Percentiles rank a stretch among this genome's conserved stretches.
Conservation (phyloP, 139 green algal species). For the Trebouxia sp. region DNA sequence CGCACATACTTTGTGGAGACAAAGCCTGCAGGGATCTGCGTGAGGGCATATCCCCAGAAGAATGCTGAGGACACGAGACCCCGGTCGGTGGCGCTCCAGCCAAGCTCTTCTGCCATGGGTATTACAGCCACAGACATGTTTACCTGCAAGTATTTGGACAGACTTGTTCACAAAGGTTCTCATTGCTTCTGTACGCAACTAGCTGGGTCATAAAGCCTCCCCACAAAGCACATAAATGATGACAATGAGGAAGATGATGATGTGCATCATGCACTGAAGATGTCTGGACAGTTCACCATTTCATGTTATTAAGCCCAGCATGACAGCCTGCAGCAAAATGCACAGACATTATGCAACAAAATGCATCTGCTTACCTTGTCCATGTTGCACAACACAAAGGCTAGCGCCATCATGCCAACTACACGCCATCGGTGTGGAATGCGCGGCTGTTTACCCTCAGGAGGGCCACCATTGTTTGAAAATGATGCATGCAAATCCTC, state of each 20-base stretch:
- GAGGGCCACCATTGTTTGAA: background rate
- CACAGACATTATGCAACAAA: too few species aligned
- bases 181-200: too few species aligned
- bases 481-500: background rate
- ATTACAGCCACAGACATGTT: conserved; percentile 99
- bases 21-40: conserved; percentile 92
- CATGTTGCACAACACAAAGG: conserved; percentile 98
- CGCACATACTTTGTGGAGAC: conserved; percentile 74
- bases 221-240: too few species aligned
- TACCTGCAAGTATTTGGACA: conserved; percentile 58
- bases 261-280: background rate
- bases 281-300: background rate
- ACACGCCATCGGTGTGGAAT: conserved; percentile 64
- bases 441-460: background rate
- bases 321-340: too few species aligned
- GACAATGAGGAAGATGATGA: background rate
- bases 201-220: too few species aligned
- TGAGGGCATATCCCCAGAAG: conserved; percentile 95
- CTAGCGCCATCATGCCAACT: conserved; percentile 59
- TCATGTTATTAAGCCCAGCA: background rate
- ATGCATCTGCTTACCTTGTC: conserved; percentile 81
- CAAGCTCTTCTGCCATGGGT: conserved; percentile 94
- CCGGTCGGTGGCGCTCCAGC: conserved; percentile 84
- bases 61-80: conserved; percentile 95
- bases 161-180: background rate